Percentiles rank a stretch among this genome's conserved stretches.
Conservation (phyloP, 352 stramenopile genomes). For the Pythium rhizo-oryzae region DNA sequence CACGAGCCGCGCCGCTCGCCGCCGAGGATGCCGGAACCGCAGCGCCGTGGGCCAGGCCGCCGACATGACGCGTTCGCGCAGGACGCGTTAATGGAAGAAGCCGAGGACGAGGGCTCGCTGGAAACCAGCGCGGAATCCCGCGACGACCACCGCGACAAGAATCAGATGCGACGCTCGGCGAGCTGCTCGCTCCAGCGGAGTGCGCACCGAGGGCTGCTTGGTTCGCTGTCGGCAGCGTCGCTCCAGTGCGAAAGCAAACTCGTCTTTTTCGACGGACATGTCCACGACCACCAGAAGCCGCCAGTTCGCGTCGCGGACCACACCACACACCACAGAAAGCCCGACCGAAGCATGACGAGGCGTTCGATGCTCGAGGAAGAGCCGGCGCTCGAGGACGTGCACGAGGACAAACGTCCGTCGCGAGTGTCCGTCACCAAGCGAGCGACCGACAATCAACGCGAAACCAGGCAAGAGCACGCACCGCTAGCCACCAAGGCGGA, state of each 20-base stretch:
- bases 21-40: too few species aligned
- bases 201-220: background rate
- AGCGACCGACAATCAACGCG: background rate
- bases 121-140: background rate
- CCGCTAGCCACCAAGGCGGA: background rate
- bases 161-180: background rate
- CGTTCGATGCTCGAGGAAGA: too few species aligned
- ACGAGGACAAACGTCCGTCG: too few species aligned
- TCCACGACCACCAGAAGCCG: slow-evolving; percentile 5
- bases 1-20: background rate
- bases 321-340: background rate
- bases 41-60: background rate
- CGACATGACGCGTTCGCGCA: slow-evolving; percentile 25
- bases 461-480: background rate
- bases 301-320: background rate
- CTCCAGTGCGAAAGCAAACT: slow-evolving; percentile 59
- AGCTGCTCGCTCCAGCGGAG: background rate
- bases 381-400: too few species aligned
- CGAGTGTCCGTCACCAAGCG: too few species aligned
- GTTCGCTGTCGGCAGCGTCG: slow-evolving; percentile 19
- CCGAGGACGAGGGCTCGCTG: background rate
- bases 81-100: slow-evolving; percentile 14
- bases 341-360: background rate
- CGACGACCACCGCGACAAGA: background rate
- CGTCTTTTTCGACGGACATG: slow-evolving; percentile 52